Conservation (phyloP, 305 asterid genomes). For the Fraxinus xanthoxyloides region DNA sequence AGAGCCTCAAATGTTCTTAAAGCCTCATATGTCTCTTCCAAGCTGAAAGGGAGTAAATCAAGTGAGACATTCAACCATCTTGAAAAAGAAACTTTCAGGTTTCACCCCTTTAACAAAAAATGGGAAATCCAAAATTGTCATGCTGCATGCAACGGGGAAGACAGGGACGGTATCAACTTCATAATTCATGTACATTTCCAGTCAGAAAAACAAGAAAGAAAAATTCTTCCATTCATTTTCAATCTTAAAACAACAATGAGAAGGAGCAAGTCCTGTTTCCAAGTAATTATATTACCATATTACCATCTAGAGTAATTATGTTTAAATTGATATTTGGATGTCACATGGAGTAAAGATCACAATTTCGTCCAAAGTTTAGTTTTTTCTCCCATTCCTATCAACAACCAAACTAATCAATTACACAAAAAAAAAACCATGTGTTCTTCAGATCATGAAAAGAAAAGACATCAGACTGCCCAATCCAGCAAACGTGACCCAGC, state of each 20-base stretch:
- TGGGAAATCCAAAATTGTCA: not conserved
- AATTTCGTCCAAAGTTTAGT: not conserved
- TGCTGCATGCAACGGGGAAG: not conserved
- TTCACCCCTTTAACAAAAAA: not conserved
- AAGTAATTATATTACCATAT: not conserved
- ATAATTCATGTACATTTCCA: not conserved
- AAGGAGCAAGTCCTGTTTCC: not conserved
- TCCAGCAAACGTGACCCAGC: not conserved
- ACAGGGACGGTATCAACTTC: not conserved
- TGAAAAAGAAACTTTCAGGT: not conserved
- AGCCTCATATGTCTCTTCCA: constrained; percentile 77
- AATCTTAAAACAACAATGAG: not conserved
- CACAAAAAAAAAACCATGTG: not conserved
- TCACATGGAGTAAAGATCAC: not conserved
- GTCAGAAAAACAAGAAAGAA: not conserved
- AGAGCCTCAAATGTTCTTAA: constrained; percentile 75
- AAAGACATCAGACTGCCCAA: constrained; percentile 11
- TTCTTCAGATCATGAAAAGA: not conserved
- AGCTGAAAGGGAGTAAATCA: constrained; percentile 38
- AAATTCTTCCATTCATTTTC: not conserved
- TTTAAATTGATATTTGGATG: not conserved
- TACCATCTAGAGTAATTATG: not conserved
- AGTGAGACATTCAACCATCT: constrained; percentile 22
- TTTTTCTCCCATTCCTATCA: not conserved
- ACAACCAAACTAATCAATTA: constrained; percentile 3